A percentile compares a stretch with the other conserved stretches of the same genome.
These are phyloP conservation scores for Pharus latifolius DNA, from an alignment of 176 grass and related monocot genomes.

Conservation along the genomic window DNA sequence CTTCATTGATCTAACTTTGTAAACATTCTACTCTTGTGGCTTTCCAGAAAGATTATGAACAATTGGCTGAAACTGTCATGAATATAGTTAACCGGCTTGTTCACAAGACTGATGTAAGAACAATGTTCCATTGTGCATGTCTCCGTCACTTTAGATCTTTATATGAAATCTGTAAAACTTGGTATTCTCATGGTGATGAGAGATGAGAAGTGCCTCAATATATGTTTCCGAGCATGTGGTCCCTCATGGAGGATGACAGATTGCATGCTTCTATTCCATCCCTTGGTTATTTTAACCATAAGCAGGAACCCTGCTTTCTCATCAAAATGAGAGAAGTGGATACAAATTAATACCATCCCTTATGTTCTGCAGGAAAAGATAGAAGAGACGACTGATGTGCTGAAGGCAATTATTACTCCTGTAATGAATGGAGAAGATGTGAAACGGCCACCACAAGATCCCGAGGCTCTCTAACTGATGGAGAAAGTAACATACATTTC, in stretches of 20 bases:
- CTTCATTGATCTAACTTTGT: not conserved
- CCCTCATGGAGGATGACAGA: too few relatives aligned
- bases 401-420: slow-evolving; percentile 77
- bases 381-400: slow-evolving; percentile 76
- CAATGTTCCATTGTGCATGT: not conserved
- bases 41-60: slow-evolving; percentile 86
- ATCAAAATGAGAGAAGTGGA: too few relatives aligned
- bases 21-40: not conserved
- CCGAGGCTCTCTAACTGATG: slow-evolving; percentile 62
- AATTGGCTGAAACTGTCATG: slow-evolving; percentile 69
- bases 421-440: slow-evolving; percentile 58
- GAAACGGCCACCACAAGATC: slow-evolving; percentile 70
- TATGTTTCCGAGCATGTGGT: too few relatives aligned
- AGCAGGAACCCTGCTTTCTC: too few relatives aligned
- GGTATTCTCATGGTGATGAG: not conserved
- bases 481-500: slow-evolving; percentile 37
- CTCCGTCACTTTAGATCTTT: not conserved
- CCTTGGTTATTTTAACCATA: too few relatives aligned
- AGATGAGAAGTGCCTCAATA: too few relatives aligned
- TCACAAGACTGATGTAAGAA: slow-evolving; percentile 88
- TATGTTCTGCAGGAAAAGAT: slow-evolving; percentile 68
- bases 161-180: not conserved
- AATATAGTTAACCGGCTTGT: slow-evolving; percentile 85
- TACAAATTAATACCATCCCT: slow-evolving; percentile 8
- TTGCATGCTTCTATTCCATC: too few relatives aligned